Conservation (phyloP, 805 yeast species). For the Candida suzukii region DNA sequence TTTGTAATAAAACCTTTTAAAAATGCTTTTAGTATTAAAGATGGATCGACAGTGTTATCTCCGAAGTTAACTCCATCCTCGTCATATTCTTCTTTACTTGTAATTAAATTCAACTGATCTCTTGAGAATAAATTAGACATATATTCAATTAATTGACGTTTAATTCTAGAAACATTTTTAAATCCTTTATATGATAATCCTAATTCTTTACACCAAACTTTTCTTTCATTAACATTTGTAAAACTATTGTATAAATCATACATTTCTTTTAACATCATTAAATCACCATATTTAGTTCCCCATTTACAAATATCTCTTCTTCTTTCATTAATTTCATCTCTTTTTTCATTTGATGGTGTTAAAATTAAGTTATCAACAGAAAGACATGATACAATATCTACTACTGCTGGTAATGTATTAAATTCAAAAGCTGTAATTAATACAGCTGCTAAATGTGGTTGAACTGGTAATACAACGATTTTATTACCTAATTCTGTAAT, state of each 20-base stretch:
- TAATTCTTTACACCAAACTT: slow-evolving; percentile 78
- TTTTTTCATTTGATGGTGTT: slow-evolving; percentile 69
- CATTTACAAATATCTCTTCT: slow-evolving; percentile 62
- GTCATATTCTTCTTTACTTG: slow-evolving; percentile 20
- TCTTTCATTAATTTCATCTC: slow-evolving; percentile 80
- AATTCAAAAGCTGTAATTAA: slow-evolving; percentile 58
- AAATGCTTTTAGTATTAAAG: slow-evolving; percentile 67
- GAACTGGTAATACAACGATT: slow-evolving; percentile 84
- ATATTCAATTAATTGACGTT: slow-evolving; percentile 68
- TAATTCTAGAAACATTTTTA: slow-evolving; percentile 65
- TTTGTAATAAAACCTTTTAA: slow-evolving; percentile 78
- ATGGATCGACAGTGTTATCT: slow-evolving; percentile 37
- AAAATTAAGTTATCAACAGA: slow-evolving; percentile 84
- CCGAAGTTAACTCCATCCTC: slow-evolving; percentile 8
- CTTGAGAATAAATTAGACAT: slow-evolving; percentile 41
- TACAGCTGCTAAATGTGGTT: slow-evolving; percentile 89
- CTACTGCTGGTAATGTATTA: slow-evolving; percentile 50
- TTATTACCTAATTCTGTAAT: slow-evolving; percentile 76
- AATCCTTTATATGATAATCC: slow-evolving; percentile 75
- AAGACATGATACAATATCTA: slow-evolving; percentile 87
- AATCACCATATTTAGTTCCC: slow-evolving; percentile 76
- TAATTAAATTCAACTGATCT: slow-evolving; percentile 30
- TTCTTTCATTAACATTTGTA: slow-evolving; percentile 45
- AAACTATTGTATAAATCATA: slow-evolving; percentile 48
- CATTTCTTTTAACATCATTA: slow-evolving; percentile 74